Conservation (phyloP, 805 yeast species). For the Metschnikowia santaceciliae region DNA sequence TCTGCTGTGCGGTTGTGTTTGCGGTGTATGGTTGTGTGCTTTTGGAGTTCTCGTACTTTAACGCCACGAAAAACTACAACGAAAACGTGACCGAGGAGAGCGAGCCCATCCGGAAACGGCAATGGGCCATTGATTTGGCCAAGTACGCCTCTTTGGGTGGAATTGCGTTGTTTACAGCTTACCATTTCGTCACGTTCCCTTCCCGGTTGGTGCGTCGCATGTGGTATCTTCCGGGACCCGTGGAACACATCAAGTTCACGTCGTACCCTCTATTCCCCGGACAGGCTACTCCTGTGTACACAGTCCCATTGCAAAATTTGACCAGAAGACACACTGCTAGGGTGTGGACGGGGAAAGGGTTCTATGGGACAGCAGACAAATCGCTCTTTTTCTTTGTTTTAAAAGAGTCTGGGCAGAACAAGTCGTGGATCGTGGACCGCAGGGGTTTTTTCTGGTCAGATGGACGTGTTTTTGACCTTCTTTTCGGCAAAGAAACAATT, state of each 20-base stretch:
- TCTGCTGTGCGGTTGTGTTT: slow-evolving; percentile 64
- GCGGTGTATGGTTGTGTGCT: slow-evolving; percentile 64
- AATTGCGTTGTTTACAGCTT: slow-evolving; percentile 27
- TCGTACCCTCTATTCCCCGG: slow-evolving; percentile 77
- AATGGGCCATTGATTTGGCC: slow-evolving; percentile 30
- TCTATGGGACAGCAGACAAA: slow-evolving; percentile 77
- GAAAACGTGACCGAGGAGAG: slow-evolving; percentile 49
- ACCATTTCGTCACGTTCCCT: slow-evolving; percentile 46
- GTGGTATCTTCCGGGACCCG: slow-evolving; percentile 66
- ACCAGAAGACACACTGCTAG: slow-evolving; percentile 57
- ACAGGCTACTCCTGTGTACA: slow-evolving; percentile 68
- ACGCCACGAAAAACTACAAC: slow-evolving; percentile 48
- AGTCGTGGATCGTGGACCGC: slow-evolving; percentile 78
- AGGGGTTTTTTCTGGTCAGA: slow-evolving; percentile 93
- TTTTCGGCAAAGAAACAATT: slow-evolving; percentile 78
- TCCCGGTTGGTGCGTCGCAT: slow-evolving; percentile 69
- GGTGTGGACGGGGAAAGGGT: slow-evolving; percentile 84
- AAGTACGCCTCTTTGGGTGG: slow-evolving; percentile 28
- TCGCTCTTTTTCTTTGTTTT: slow-evolving; percentile 70
- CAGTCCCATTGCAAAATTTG: slow-evolving; percentile 56
- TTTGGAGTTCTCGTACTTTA: slow-evolving; percentile 51
- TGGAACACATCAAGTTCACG: slow-evolving; percentile 58
- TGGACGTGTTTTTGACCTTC: slow-evolving; percentile 75
- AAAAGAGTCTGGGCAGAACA: slow-evolving; percentile 46
- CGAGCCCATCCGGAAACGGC: slow-evolving; percentile 39